These are phyloP conservation scores for Fusarium xylarioides DNA, from an alignment of 2,329 filamentous ascomycete species.

Conservation along the genomic window DNA sequence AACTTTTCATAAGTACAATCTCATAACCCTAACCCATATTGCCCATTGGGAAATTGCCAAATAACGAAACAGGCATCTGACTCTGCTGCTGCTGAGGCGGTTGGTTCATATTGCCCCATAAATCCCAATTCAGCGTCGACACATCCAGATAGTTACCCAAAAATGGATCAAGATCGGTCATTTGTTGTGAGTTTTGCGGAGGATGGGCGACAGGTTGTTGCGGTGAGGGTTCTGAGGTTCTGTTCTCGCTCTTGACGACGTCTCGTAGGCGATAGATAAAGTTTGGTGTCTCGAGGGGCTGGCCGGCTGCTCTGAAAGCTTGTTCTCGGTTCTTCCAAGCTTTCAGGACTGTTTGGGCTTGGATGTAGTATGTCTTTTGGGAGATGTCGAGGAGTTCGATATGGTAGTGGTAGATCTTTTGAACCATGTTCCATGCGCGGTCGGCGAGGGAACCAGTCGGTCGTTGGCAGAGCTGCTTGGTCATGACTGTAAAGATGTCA, in stretches of 20 bases:
- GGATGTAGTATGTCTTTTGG: constrained; percentile 54
- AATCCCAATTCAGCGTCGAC: constrained; percentile 56
- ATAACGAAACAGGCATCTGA: constrained; percentile 45
- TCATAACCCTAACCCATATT: constrained; percentile 28
- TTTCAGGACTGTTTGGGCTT: constrained; percentile 59
- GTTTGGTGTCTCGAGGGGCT: constrained; percentile 52
- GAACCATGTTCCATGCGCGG: constrained; percentile 60
- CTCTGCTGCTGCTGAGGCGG: constrained; percentile 29
- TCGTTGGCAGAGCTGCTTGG: constrained; percentile 61
- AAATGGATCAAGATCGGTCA: constrained; percentile 54
- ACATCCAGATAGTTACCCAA: constrained; percentile 56
- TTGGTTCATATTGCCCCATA: constrained; percentile 50
- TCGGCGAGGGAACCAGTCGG: constrained; percentile 61
- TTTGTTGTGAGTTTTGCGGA: constrained; percentile 40
- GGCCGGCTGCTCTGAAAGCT: constrained; percentile 50
- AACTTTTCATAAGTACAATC: constrained; percentile 1
- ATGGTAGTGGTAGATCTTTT: constrained; percentile 58
- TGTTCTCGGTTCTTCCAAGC: constrained; percentile 63
- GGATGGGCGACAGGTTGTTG: constrained; percentile 43
- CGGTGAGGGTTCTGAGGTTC: constrained; percentile 40
- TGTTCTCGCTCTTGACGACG: constrained; percentile 52
- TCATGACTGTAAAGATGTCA: constrained; percentile 64
- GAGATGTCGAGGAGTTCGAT: constrained; percentile 61
- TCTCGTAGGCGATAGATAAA: constrained; percentile 58
- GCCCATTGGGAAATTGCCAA: constrained; percentile 44